These are phyloP conservation scores for Colletotrichum lini DNA, from an alignment of 2,329 filamentous ascomycete species.

Conservation along the genomic window DNA sequence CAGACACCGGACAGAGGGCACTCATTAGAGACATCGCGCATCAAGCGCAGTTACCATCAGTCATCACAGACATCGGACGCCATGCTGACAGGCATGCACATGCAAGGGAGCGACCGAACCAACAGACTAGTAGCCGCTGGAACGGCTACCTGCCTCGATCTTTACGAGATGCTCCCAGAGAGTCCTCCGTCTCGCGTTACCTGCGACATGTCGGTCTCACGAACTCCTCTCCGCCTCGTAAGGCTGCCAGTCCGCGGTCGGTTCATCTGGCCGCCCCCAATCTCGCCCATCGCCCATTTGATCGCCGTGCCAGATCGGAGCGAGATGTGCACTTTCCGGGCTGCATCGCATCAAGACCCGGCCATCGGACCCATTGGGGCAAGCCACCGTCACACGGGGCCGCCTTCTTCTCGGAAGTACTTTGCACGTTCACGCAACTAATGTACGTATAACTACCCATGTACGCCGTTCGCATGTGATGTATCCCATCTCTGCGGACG, in stretches of 20 bases:
- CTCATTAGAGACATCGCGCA: too few relatives aligned
- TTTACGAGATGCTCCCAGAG: too few relatives aligned
- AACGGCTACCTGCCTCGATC: background rate
- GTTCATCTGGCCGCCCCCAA: slow-evolving; percentile 21
- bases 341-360: background rate
- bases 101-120: slow-evolving; percentile 8
- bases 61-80: too few relatives aligned
- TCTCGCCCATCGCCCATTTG: slow-evolving; percentile 9
- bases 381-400: slow-evolving; percentile 20
- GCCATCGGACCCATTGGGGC: slow-evolving; percentile 7
- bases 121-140: background rate
- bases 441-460: background rate
- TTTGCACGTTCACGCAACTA: slow-evolving; percentile 15
- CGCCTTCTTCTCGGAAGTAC: slow-evolving; percentile 23
- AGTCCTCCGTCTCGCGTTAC: background rate
- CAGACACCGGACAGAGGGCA: background rate
- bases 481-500: background rate
- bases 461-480: too few relatives aligned
- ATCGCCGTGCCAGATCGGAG: slow-evolving; percentile 12
- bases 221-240: slow-evolving; percentile 15
- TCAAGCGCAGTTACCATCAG: too few relatives aligned
- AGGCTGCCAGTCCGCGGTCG: slow-evolving; percentile 17
- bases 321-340: slow-evolving; percentile 1
- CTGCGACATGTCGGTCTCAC: background rate
- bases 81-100: background rate